Evolutionary conservation across 1,284 basidiomycete species (phyloP).

Genomic region (Malassezia brasiliensis): DNA sequence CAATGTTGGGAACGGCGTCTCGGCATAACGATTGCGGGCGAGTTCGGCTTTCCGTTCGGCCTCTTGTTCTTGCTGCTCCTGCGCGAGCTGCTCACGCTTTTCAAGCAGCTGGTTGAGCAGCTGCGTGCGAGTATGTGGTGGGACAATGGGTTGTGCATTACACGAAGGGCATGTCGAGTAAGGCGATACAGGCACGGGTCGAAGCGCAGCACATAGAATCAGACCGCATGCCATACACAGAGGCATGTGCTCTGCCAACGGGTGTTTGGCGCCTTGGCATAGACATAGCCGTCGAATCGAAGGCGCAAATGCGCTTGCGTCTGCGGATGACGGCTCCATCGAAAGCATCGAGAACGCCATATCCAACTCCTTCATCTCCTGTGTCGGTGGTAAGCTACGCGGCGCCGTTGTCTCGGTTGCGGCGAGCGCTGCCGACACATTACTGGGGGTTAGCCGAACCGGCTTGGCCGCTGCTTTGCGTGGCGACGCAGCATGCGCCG

Average conservation of each 20-base stretch:
- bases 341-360: conserved; percentile 9
- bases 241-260: conserved; percentile 1
- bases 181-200: conserved; percentile 9
- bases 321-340: conserved; percentile 2
- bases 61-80: conserved; percentile 7
- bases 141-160: conserved; percentile 5
- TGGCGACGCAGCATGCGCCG: not conserved
- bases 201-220: conserved; percentile 10
- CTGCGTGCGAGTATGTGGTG: not conserved
- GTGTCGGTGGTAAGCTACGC: conserved; percentile 6
- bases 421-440: conserved; percentile 7
- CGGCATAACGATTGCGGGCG: not conserved
- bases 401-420: conserved; percentile 3
- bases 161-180: conserved; percentile 14
- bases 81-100: conserved; percentile 6
- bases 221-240: conserved; percentile 13
- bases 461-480: not conserved
- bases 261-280: conserved; percentile 12
- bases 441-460: conserved; percentile 1
- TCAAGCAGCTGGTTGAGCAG: conserved; percentile 4
- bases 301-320: not conserved
- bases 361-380: conserved; percentile 13
- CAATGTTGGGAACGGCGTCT: conserved; percentile 4
- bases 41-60: not conserved
- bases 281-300: conserved; percentile 3